phyloP scores from a whole-genome alignment of 78 protist species.

The Cavenderia fasciculata region DNA sequence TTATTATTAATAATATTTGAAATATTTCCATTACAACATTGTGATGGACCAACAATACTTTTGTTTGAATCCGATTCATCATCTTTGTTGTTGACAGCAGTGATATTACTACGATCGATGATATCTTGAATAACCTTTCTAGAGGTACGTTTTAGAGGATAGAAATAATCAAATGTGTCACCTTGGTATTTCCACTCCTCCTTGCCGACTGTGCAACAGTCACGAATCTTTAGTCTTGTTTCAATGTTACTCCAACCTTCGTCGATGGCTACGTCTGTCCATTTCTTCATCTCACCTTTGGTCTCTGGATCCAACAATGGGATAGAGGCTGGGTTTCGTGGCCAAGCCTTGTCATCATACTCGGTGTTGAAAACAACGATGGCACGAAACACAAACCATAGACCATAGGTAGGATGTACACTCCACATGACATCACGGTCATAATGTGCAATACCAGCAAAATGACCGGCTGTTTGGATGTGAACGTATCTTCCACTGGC shows the following conservation, averaged over 20 bases:
- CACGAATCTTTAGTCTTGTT: constrained; percentile 64
- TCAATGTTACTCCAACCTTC: constrained; percentile 74
- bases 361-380: constrained; percentile 22
- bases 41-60: too few species aligned
- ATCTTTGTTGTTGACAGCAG: too few species aligned
- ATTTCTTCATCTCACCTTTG: constrained; percentile 14
- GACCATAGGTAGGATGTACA: constrained; percentile 67
- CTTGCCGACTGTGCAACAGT: constrained; percentile 63
- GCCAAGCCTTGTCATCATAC: not conserved
- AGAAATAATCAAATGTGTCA: constrained; percentile 75
- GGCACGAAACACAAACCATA: constrained; percentile 76
- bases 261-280: constrained; percentile 43
- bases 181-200: constrained; percentile 52
- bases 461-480: constrained; percentile 80
- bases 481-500: constrained; percentile 62
- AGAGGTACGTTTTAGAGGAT: constrained; percentile 50
- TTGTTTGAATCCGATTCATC: too few species aligned
- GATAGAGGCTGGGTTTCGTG: not conserved
- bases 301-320: not conserved
- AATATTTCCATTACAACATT: too few species aligned
- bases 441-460: constrained; percentile 68
- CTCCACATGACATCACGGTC: constrained; percentile 78
- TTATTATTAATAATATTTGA: too few species aligned
- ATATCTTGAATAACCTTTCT: constrained; percentile 30
- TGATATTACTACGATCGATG: too few species aligned